Percentiles rank a stretch among this genome's conserved stretches.
Evolutionary conservation across 768 basidiomycete genomes (phyloP).

Genomic region (Amanita muscaria): DNA sequence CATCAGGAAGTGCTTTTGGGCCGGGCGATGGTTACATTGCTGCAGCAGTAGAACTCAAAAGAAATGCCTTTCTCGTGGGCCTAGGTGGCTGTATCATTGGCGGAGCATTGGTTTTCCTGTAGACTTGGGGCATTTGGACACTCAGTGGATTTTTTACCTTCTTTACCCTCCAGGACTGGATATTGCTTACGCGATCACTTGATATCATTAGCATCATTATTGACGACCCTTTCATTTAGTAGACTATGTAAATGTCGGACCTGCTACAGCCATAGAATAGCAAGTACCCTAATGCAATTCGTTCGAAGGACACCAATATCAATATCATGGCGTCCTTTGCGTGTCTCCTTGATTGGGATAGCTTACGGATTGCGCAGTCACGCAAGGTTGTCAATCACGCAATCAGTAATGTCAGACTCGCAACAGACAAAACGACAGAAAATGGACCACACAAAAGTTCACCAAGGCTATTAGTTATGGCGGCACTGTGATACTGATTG

Average conservation of each 20-base stretch:
- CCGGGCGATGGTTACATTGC: constrained; percentile 62
- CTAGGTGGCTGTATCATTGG: constrained; percentile 40
- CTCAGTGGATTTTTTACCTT: background rate
- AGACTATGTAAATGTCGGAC: no score
- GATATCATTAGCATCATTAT: no score
- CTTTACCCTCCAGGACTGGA: constrained; percentile 7
- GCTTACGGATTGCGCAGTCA: no score
- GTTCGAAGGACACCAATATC: no score
- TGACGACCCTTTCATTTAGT: no score
- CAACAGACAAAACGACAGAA: constrained; percentile 27
- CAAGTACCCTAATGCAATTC: no score
- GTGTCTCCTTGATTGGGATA: no score
- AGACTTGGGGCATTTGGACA: constrained; percentile 10
- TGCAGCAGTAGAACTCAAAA: constrained; percentile 38
- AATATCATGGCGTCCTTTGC: no score
- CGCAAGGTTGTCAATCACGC: no score
- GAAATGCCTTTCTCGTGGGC: constrained; percentile 35
- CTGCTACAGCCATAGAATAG: no score
- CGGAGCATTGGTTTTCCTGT: constrained; percentile 38
- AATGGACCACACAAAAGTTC: constrained; percentile 30
- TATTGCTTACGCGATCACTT: no score
- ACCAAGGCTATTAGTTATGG: constrained; percentile 3
- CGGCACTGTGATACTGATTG: background rate
- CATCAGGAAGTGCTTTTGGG: constrained; percentile 47
- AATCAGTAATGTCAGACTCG: constrained; percentile 11